A percentile compares a stretch with the other conserved stretches of the same genome.
phyloP scores from a whole-genome alignment of 225 moss, liverwort and hornwort genomes.

The Polytrichum commune region DNA sequence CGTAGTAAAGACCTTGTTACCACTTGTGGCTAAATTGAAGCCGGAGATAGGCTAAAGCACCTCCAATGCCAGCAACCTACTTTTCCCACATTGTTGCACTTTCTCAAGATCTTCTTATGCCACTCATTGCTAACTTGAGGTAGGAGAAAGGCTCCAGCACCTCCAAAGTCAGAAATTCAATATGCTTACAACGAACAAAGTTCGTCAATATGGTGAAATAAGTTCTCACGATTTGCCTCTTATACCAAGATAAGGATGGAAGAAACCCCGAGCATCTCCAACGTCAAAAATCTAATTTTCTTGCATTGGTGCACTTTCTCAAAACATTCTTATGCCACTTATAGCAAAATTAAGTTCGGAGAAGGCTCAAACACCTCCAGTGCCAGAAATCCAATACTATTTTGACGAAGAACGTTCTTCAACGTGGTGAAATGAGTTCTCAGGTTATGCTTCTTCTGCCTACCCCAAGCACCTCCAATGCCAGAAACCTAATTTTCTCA shows the following conservation, averaged over 20 bases:
- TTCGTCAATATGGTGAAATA: background rate
- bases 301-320: background rate
- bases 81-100: no score
- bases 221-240: background rate
- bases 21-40: background rate
- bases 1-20: background rate
- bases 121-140: constrained; percentile 14
- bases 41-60: background rate
- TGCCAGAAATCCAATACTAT: no score
- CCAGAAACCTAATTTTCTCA: no score
- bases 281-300: background rate
- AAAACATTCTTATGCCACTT: background rate
- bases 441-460: background rate
- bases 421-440: background rate
- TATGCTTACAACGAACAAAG: background rate
- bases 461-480: constrained; percentile 2
- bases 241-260: background rate
- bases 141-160: constrained; percentile 8
- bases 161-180: background rate
- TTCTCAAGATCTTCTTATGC: no score
- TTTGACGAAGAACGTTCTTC: background rate
- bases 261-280: no score
- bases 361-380: no score
- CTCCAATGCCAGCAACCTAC: background rate
- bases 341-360: background rate